These are phyloP conservation scores for Dalechampia spathulata DNA, from an alignment of 441 rosid species.

Conservation along the genomic window DNA sequence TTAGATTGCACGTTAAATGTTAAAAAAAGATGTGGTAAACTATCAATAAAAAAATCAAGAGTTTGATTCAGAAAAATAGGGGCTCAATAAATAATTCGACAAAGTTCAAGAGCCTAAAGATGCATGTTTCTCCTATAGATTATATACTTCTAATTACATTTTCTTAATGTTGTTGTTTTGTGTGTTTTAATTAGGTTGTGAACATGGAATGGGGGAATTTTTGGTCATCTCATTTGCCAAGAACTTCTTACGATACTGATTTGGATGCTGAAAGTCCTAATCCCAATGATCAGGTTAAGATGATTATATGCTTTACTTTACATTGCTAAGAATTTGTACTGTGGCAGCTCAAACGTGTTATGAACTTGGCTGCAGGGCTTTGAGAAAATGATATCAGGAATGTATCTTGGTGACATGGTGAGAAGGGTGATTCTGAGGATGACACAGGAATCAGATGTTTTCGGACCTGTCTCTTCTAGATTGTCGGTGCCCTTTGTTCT, in stretches of 20 bases:
- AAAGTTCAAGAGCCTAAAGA: too few species aligned
- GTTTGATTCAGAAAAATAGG: too few species aligned
- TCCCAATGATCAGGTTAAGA: slow-evolving; percentile 69
- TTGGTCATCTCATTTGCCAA: slow-evolving; percentile 92
- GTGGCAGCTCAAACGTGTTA: slow-evolving; percentile 1
- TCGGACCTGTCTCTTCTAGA: slow-evolving; percentile 57
- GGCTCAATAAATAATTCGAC: too few species aligned
- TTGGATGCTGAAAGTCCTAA: slow-evolving; percentile 80
- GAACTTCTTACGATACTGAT: slow-evolving; percentile 79
- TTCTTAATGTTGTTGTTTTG: not conserved
- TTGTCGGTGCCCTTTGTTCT: slow-evolving; percentile 52
- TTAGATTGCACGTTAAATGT: too few species aligned
- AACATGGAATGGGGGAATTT: slow-evolving; percentile 98
- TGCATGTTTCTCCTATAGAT: too few species aligned
- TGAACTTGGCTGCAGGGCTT: slow-evolving; percentile 52
- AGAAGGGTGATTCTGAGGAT: slow-evolving; percentile 80
- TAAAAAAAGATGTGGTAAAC: too few species aligned
- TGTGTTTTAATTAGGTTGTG: slow-evolving; percentile 50
- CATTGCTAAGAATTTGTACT: not conserved
- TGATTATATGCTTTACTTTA: not conserved
- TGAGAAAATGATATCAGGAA: slow-evolving; percentile 97
- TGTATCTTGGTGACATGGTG: slow-evolving; percentile 92
- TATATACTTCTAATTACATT: too few species aligned
- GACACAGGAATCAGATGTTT: slow-evolving; percentile 56
- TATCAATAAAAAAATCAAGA: too few species aligned